Evolutionary conservation across 495 filamentous ascomycete species (phyloP).

Genomic region (Darksidea phi): DNA sequence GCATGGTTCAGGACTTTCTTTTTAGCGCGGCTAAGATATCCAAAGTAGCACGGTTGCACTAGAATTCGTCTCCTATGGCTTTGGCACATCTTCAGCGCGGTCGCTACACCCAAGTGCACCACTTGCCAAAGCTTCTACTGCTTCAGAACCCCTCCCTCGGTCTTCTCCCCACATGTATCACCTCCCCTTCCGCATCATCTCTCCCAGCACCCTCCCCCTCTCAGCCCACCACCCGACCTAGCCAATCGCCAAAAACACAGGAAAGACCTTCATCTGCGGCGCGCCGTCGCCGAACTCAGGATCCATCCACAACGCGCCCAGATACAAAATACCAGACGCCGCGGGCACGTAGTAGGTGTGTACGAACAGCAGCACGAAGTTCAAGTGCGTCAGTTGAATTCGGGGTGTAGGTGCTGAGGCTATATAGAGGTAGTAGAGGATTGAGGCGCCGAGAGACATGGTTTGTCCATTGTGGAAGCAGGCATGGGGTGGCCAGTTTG

Average conservation of each 20-base stretch:
- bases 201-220: constrained; percentile 1
- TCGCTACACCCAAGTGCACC: too few relatives aligned
- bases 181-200: not conserved
- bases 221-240: constrained; percentile 21
- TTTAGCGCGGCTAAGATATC: too few relatives aligned
- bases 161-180: not conserved
- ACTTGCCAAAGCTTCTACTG: too few relatives aligned
- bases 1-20: too few relatives aligned
- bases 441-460: constrained; percentile 30
- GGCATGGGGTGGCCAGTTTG: constrained; percentile 40
- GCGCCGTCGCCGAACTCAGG: constrained; percentile 27
- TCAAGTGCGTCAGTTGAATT: not conserved
- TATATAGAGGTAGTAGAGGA: constrained; percentile 27
- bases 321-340: constrained; percentile 26
- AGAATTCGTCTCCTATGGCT: too few relatives aligned
- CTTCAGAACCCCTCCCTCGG: not conserved
- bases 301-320: constrained; percentile 26
- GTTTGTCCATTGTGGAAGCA: constrained; percentile 43
- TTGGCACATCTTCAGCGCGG: too few relatives aligned
- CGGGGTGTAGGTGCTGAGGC: not conserved
- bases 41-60: too few relatives aligned
- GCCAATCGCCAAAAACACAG: not conserved
- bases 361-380: constrained; percentile 22
- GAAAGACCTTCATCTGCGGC: constrained; percentile 13
- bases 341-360: constrained; percentile 31